A percentile compares a stretch with the other conserved stretches of the same genome.
phyloP scores from a whole-genome alignment of 2,329 filamentous ascomycete species.

The Claviceps humidiphila region DNA sequence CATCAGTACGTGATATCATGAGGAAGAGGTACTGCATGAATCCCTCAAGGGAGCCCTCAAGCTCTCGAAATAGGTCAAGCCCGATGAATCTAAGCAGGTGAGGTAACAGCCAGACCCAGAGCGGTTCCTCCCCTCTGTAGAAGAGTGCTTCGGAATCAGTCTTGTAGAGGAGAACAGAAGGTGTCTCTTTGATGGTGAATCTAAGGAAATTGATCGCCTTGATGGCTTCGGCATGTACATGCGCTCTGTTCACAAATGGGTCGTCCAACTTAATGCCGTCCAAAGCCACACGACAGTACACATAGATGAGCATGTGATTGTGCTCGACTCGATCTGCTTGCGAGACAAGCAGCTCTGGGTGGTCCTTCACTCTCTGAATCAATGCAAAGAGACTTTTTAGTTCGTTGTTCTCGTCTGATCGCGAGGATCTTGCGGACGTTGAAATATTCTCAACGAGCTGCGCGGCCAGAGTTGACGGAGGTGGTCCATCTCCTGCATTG shows the following conservation, averaged over 20 bases:
- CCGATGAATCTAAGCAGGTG: constrained; percentile 45
- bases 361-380: constrained; percentile 41
- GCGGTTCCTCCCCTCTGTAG: constrained; percentile 43
- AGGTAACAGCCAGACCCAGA: constrained; percentile 53
- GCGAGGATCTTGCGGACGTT: constrained; percentile 46
- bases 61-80: constrained; percentile 30
- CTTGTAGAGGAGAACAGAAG: constrained; percentile 45
- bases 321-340: constrained; percentile 56
- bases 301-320: constrained; percentile 75
- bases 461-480: constrained; percentile 74
- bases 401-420: constrained; percentile 55
- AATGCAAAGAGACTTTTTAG: constrained; percentile 55
- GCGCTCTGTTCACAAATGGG: constrained; percentile 46
- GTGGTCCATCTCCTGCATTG: constrained; percentile 21
- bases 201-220: constrained; percentile 69
- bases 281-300: constrained; percentile 68
- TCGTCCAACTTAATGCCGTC: constrained; percentile 56
- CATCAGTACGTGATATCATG: constrained; percentile 27
- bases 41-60: constrained; percentile 37
- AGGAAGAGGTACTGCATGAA: constrained; percentile 38
- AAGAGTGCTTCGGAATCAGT: constrained; percentile 29
- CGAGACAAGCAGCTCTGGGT: constrained; percentile 42
- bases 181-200: constrained; percentile 62
- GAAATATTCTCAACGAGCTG: constrained; percentile 75
- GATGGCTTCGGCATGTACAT: constrained; percentile 44